Percentiles rank a stretch among this genome's conserved stretches.
Conservation (phyloP, 331 rosid species). For the Quercus tomentella region DNA sequence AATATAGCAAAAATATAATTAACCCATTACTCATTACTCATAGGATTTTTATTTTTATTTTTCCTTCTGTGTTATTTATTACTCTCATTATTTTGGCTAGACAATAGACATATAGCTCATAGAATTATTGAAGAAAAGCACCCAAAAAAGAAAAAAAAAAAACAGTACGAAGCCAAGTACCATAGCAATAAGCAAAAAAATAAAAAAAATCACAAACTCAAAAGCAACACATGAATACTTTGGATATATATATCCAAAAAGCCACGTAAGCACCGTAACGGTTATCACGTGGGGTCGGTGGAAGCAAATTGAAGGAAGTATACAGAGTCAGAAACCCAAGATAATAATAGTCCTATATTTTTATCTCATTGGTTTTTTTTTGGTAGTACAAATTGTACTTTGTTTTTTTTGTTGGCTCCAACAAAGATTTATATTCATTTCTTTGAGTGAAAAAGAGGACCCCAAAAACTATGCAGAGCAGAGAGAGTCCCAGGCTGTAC, state of each 20-base stretch:
- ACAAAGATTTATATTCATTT: constrained; percentile 22
- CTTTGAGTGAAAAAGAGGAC: neutral
- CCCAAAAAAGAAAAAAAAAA: neutral
- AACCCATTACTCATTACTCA: too few species aligned
- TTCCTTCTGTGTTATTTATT: too few species aligned
- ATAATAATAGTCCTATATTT: neutral
- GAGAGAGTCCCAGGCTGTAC: too few species aligned
- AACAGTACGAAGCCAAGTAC: constrained; percentile 15
- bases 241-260: neutral
- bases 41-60: too few species aligned
- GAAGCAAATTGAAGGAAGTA: neutral
- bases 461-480: neutral
- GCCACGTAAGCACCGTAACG: constrained; percentile 25
- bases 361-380: too few species aligned
- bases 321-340: neutral
- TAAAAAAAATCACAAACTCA: neutral
- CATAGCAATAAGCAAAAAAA: neutral
- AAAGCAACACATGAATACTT: neutral
- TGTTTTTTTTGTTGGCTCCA: constrained; percentile 21
- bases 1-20: too few species aligned
- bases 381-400: constrained; percentile 33
- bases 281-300: constrained; percentile 7
- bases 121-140: neutral
- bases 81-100: too few species aligned
- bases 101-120: too few species aligned